phyloP scores from a whole-genome alignment of 2,329 filamentous ascomycete species.

The Coniosporium tulheliwenetii region DNA sequence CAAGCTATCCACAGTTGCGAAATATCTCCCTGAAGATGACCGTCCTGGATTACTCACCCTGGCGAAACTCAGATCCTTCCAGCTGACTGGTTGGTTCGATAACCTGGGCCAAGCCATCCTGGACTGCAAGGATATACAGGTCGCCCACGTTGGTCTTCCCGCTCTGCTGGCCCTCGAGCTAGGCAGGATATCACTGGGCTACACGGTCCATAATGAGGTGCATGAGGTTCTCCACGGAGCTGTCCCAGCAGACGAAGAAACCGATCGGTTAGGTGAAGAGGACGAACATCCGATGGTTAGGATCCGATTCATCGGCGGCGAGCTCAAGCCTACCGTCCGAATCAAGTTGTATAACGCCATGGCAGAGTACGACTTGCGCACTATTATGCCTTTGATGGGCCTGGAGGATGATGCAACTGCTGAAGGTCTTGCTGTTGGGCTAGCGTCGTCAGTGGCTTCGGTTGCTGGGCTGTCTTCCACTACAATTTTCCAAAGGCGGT shows the following conservation, averaged over 20 bases:
- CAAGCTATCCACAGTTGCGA: slow-evolving; percentile 73
- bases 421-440: slow-evolving; percentile 52
- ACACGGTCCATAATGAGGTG: slow-evolving; percentile 43
- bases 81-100: slow-evolving; percentile 41
- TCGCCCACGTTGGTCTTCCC: slow-evolving; percentile 72
- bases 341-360: slow-evolving; percentile 72
- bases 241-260: no score
- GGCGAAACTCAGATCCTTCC: slow-evolving; percentile 46
- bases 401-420: slow-evolving; percentile 50
- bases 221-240: slow-evolving; percentile 36
- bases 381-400: slow-evolving; percentile 63
- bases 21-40: slow-evolving; percentile 92
- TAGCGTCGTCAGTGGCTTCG: slow-evolving; percentile 68
- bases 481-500: slow-evolving; percentile 17
- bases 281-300: slow-evolving; percentile 55
- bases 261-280: slow-evolving; percentile 9
- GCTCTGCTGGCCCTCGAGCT: slow-evolving; percentile 68
- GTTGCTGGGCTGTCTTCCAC: slow-evolving; percentile 49
- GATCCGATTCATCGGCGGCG: slow-evolving; percentile 80
- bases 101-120: slow-evolving; percentile 16
- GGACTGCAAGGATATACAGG: slow-evolving; percentile 39
- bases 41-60: slow-evolving; percentile 75
- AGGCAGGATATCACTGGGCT: slow-evolving; percentile 37
- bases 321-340: slow-evolving; percentile 83
- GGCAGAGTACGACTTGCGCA: slow-evolving; percentile 78